Evolutionary conservation across 176 grass and related monocot species (phyloP).

Genomic region (Eremochloa ophiuroides): DNA sequence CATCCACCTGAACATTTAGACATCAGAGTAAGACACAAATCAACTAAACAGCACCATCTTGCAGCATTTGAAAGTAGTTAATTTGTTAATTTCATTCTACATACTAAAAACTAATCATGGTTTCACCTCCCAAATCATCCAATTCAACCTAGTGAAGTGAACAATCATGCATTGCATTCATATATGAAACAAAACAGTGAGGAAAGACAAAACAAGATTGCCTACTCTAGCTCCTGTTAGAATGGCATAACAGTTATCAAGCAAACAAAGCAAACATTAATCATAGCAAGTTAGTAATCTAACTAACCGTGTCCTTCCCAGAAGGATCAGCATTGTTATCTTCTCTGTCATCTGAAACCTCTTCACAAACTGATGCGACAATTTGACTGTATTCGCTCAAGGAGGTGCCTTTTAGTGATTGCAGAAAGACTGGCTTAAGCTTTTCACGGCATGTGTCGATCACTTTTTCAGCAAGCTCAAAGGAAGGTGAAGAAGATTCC

Average conservation of each 20-base stretch:
- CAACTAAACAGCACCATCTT: background rate
- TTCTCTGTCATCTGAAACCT: conserved; percentile 38
- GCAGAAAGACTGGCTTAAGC: conserved; percentile 56
- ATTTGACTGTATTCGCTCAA: conserved; percentile 55
- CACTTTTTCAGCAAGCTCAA: conserved; percentile 73
- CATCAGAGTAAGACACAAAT: conserved; percentile 20
- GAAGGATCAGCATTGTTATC: conserved; percentile 52
- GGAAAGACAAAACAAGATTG: background rate
- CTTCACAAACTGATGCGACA: conserved; percentile 56
- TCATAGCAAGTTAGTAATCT: conserved; percentile 8
- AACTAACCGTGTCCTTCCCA: conserved; percentile 52
- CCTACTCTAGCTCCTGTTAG: background rate
- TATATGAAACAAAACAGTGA: background rate
- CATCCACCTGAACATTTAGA: conserved; percentile 60
- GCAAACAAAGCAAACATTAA: background rate
- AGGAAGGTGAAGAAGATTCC: conserved; percentile 58
- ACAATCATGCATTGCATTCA: background rate
- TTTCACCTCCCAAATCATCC: conserved; percentile 19
- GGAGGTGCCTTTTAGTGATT: conserved; percentile 45
- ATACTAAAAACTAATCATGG: conserved; percentile 22
- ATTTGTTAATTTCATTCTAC: conserved; percentile 5
- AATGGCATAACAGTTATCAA: background rate
- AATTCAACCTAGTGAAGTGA: background rate
- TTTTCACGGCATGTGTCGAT: conserved; percentile 64
- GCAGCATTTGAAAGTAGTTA: background rate